Evolutionary conservation across 208 protist species (phyloP), one percentile per base, ranked within the genome.

Genomic region (Acanthamoeba castellanii): DNA sequence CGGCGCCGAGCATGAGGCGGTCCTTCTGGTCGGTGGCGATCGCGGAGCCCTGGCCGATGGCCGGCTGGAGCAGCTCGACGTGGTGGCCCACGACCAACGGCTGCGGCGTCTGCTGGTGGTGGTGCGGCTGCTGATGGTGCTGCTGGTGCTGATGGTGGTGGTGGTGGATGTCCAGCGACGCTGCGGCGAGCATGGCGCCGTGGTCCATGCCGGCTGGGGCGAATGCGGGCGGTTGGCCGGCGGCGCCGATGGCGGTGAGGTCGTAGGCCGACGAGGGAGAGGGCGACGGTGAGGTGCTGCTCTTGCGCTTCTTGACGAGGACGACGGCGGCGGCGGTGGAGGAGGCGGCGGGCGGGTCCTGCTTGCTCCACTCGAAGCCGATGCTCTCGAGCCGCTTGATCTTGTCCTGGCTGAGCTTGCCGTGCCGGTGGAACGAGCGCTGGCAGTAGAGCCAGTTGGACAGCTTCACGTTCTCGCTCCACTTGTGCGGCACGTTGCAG

Each of bases 401-500:
- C 47, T 92, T 92, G 47, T 92, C 87, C 66, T 66, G 34, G 61
- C 87, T 74, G 47, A 92, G 87, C 66, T 92, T 92, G 57, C 87
- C 87, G 42, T 92, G 87, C 25, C 87, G 87, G 11, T 92, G 87
- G 87, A 92, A 92, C 27, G 87, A 92, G 16, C 87, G 57, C 61
- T 92, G 87, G 87, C 87, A 92, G 90, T 94, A 84, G 18, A 94
- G 13, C 90, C 90, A 94, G 25, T 78, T 94, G 20, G 50, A 61
- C 47, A 94, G 70, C 70, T 94, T 78, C 45, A 84, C 55, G 52
- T 94, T 94, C 70, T 94, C 90, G 30, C 37, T 94, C 90, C 90
- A 94, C 52, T 94, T 94, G 90, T 84, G 61, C 20, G 90, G 90
- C 68, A 94, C 90, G 34, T 94, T 94, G 42, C 90, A 94, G 66